A percentile compares a stretch with the other conserved stretches of the same genome.
phyloP scores from a whole-genome alignment of 257 asterid genomes.

The Forsythia viridissima region DNA sequence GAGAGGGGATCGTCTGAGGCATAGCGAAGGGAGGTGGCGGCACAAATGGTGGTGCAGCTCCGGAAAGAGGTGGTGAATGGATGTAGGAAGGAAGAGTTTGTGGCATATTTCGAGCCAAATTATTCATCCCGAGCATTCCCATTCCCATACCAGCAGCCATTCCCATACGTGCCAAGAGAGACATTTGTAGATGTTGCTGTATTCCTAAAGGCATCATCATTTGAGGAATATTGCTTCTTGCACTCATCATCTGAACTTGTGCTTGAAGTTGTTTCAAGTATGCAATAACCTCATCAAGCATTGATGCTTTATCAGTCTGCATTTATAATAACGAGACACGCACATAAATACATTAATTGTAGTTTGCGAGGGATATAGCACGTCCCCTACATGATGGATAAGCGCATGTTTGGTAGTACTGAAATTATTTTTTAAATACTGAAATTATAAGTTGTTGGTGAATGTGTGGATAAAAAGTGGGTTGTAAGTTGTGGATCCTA shows the following conservation, averaged over 20 bases:
- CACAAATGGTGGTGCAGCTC: constrained; percentile 33
- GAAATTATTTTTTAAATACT: too few species aligned
- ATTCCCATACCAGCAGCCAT: constrained; percentile 31
- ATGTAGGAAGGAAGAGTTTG: constrained; percentile 31
- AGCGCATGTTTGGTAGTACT: too few species aligned
- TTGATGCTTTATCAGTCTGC: constrained; percentile 81
- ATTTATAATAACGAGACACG: background rate
- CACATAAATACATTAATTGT: background rate
- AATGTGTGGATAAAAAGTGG: too few species aligned
- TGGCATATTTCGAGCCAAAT: constrained; percentile 31
- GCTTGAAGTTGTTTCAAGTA: constrained; percentile 68
- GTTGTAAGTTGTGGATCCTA: too few species aligned
- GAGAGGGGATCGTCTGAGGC: constrained; percentile 28
- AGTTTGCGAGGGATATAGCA: too few species aligned
- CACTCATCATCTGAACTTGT: constrained; percentile 62
- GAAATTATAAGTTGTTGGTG: too few species aligned
- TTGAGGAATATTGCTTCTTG: constrained; percentile 39
- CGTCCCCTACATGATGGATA: too few species aligned
- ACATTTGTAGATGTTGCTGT: constrained; percentile 71
- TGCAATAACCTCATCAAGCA: constrained; percentile 72
- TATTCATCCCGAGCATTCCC: constrained; percentile 49
- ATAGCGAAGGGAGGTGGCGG: constrained; percentile 36
- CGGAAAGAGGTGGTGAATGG: constrained; percentile 23
- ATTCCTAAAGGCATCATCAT: constrained; percentile 58
- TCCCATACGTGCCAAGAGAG: constrained; percentile 63